Conservation (phyloP, 2,329 filamentous ascomycete species). For the Pseudophaeomoniella oleicola region DNA sequence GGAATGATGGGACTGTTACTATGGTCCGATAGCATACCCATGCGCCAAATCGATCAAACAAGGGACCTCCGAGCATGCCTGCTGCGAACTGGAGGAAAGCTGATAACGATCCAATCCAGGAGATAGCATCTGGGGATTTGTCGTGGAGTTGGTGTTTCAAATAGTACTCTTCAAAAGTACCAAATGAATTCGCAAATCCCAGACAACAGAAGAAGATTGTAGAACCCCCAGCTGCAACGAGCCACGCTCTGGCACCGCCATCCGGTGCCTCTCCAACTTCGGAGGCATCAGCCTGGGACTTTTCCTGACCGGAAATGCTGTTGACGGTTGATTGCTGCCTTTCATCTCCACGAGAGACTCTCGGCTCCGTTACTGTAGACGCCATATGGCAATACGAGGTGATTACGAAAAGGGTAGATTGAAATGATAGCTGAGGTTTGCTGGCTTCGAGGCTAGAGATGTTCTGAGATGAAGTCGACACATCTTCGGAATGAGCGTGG, state of each 20-base stretch:
- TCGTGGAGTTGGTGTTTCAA: conserved; percentile 19
- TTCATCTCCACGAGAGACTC: not conserved
- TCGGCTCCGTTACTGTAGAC: not conserved
- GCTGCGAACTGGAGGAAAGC: conserved; percentile 21
- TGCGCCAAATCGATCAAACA: conserved; percentile 29
- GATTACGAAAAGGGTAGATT: too few relatives aligned
- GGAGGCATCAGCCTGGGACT: not conserved
- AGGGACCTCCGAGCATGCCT: conserved; percentile 21
- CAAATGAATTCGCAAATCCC: conserved; percentile 30
- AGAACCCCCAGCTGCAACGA: conserved; percentile 13
- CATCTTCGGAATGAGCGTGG: too few relatives aligned
- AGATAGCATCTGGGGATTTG: conserved; percentile 19
- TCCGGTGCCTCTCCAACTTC: conserved; percentile 17
- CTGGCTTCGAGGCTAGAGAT: too few relatives aligned
- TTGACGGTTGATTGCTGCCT: not conserved
- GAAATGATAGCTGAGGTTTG: too few relatives aligned
- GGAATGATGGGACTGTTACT: not conserved
- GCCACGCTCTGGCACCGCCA: conserved; percentile 14
- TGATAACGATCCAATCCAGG: conserved; percentile 29
- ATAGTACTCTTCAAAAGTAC: conserved; percentile 32
- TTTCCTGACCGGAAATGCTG: not conserved
- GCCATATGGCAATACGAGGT: not conserved
- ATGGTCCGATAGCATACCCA: conserved; percentile 15
- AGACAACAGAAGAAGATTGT: conserved; percentile 23
- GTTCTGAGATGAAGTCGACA: too few relatives aligned